Evolutionary conservation across 768 basidiomycete species (phyloP).

Genomic region (Calocera viscosa): DNA sequence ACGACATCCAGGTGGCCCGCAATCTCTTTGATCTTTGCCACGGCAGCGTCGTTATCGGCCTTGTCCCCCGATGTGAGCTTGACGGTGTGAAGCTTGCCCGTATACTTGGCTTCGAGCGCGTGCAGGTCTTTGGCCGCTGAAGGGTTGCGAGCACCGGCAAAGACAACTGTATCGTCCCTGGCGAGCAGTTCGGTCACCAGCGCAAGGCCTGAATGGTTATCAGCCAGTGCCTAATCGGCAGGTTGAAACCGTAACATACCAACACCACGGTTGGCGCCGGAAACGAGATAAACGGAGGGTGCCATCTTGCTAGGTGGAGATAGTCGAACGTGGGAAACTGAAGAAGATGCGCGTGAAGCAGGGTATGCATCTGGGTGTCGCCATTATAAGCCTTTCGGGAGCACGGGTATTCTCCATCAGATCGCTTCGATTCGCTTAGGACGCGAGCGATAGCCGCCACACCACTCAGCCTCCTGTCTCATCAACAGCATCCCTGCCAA

Average conservation of each 20-base stretch:
- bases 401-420: too few relatives aligned
- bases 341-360: too few relatives aligned
- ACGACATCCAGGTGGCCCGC: slow-evolving; percentile 18
- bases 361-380: too few relatives aligned
- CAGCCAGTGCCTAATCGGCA: neutral
- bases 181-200: slow-evolving; percentile 11
- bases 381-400: too few relatives aligned
- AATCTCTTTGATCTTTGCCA: slow-evolving; percentile 9
- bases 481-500: too few relatives aligned
- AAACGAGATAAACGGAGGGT: slow-evolving; percentile 7
- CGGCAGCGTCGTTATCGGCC: slow-evolving; percentile 14
- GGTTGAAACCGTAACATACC: neutral
- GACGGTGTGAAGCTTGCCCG: slow-evolving; percentile 12
- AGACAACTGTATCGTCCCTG: slow-evolving; percentile 13
- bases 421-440: too few relatives aligned
- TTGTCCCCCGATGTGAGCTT: slow-evolving; percentile 15
- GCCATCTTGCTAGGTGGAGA: too few relatives aligned
- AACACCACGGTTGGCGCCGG: slow-evolving; percentile 17
- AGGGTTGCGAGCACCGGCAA: slow-evolving; percentile 17
- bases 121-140: slow-evolving; percentile 8
- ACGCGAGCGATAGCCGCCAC: too few relatives aligned
- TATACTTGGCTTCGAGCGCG: slow-evolving; percentile 7
- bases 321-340: too few relatives aligned
- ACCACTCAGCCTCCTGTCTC: too few relatives aligned
- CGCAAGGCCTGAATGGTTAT: slow-evolving; percentile 1